Percentiles rank a stretch among this genome's conserved stretches.
phyloP scores from a whole-genome alignment of 805 yeast genomes.

The Zygosaccharomyces siamensis region DNA sequence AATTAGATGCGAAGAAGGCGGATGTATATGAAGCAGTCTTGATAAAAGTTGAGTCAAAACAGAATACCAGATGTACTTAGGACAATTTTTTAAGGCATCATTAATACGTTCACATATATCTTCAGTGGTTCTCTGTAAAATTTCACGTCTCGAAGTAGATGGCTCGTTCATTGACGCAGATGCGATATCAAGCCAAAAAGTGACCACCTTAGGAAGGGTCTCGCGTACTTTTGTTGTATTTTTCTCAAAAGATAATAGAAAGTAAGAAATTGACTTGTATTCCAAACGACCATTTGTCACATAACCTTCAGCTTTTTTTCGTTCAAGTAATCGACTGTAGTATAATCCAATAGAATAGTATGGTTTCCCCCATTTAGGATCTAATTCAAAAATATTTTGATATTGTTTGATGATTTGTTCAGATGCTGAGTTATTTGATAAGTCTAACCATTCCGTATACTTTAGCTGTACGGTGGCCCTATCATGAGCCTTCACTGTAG shows the following conservation, averaged over 20 bases:
- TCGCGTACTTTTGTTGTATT: constrained; percentile 66
- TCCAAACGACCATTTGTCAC: constrained; percentile 29
- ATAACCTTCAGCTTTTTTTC: constrained; percentile 44
- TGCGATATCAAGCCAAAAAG: constrained; percentile 83
- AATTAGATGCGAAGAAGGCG: constrained; percentile 51
- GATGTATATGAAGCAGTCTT: constrained; percentile 61
- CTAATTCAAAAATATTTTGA: constrained; percentile 48
- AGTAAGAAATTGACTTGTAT: constrained; percentile 28
- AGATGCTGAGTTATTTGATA: constrained; percentile 77
- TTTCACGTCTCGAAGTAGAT: constrained; percentile 26
- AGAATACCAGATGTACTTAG: constrained; percentile 67
- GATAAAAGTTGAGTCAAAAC: constrained; percentile 84
- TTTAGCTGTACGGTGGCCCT: constrained; percentile 53
- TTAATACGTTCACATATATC: constrained; percentile 47
- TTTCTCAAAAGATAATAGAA: constrained; percentile 30
- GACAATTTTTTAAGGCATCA: constrained; percentile 41
- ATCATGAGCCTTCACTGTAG: constrained; percentile 23
- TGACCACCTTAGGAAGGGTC: constrained; percentile 82
- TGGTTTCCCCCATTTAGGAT: constrained; percentile 67
- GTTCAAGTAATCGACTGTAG: constrained; percentile 69
- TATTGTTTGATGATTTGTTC: constrained; percentile 69
- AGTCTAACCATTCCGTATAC: constrained; percentile 85
- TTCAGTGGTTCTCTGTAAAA: constrained; percentile 36
- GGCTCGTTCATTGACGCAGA: constrained; percentile 27
- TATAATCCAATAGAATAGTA: constrained; percentile 77